Evolutionary conservation across 768 basidiomycete species (phyloP).

Genomic region (Lepiota brunneoincarnata): DNA sequence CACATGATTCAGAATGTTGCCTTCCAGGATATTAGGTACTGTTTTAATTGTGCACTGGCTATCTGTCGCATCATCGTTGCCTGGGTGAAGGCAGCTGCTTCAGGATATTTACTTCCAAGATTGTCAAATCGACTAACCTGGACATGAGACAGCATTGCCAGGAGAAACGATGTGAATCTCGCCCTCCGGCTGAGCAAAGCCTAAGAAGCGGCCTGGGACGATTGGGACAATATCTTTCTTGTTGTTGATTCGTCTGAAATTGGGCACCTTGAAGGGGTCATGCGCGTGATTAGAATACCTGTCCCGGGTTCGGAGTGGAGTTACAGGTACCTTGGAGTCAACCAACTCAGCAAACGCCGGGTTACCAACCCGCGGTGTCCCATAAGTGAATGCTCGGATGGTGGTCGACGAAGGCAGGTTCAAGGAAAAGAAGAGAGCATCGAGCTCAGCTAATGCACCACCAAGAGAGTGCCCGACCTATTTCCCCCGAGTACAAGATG

Average conservation of each 20-base stretch:
- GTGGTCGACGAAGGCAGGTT: conserved; percentile 40
- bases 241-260: conserved; percentile 41
- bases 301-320: neutral
- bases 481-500: neutral
- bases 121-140: conserved; percentile 23
- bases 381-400: conserved; percentile 45
- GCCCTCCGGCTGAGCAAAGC: conserved; percentile 50
- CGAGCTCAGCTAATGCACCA: conserved; percentile 50
- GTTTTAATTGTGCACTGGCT: conserved; percentile 49
- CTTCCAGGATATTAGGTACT: conserved; percentile 51
- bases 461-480: conserved; percentile 52
- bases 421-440: conserved; percentile 44
- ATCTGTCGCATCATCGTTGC: conserved; percentile 55
- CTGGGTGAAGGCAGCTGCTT: conserved; percentile 14
- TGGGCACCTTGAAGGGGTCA: conserved; percentile 23
- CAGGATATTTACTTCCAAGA: neutral
- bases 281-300: neutral
- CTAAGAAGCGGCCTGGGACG: conserved; percentile 48
- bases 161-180: conserved; percentile 51
- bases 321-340: conserved; percentile 35
- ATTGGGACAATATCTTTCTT: conserved; percentile 50
- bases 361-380: conserved; percentile 53
- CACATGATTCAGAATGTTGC: conserved; percentile 52
- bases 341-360: conserved; percentile 47
- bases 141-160: conserved; percentile 33